A percentile compares a stretch with the other conserved stretches of the same genome.
Conservation (phyloP, 306 rosid species). For the Cucurbita maxima region DNA sequence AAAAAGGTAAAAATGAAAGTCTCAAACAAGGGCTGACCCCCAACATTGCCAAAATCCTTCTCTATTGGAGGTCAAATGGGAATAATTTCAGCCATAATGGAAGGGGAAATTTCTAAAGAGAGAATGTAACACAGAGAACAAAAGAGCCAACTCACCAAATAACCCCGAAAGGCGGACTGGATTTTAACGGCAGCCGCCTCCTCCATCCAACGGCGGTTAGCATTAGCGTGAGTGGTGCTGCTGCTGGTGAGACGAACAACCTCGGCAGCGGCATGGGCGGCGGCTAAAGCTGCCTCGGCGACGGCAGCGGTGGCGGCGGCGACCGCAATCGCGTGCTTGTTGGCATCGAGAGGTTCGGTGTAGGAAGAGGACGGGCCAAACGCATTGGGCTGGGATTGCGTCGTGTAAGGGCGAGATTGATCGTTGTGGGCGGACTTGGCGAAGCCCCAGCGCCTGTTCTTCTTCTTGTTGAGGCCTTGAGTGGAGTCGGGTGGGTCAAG, state of each 20-base stretch:
- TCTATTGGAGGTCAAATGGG: not conserved
- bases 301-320: constrained; percentile 90
- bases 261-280: constrained; percentile 90
- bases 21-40: not conserved
- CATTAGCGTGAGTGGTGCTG: not conserved
- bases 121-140: not conserved
- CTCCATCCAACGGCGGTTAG: constrained; percentile 13
- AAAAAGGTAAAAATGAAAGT: not conserved
- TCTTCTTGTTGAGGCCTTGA: not conserved
- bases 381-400: constrained; percentile 2
- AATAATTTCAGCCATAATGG: not conserved
- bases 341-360: constrained; percentile 32
- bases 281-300: constrained; percentile 84
- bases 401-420: not conserved
- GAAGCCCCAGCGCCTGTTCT: constrained; percentile 32
- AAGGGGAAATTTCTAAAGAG: not conserved
- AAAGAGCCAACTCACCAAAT: constrained; percentile 38
- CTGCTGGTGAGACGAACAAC: constrained; percentile 58
- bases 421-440: constrained; percentile 4
- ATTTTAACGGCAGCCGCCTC: constrained; percentile 42
- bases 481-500: constrained; percentile 5
- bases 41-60: not conserved
- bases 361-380: constrained; percentile 9
- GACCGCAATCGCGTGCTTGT: constrained; percentile 78
- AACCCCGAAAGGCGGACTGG: constrained; percentile 73